Evolutionary conservation across 495 filamentous ascomycete species (phyloP), one percentile per base, ranked within the genome.

Genomic region (Aspergillus asperescens): DNA sequence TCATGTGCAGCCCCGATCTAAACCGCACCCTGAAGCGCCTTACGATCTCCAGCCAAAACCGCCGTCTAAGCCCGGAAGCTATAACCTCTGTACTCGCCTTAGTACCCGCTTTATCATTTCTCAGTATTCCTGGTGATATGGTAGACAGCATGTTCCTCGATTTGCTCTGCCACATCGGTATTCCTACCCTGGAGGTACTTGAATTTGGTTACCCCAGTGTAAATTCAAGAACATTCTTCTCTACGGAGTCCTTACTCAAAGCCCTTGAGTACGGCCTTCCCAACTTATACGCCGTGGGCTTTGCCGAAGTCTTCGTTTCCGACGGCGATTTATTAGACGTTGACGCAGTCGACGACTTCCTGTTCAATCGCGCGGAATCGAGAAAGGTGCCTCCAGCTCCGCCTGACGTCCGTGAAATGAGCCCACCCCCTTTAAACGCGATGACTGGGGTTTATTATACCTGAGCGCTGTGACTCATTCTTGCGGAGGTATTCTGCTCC

Each of bases 81-180:
- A 61, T 69, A 20, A 58, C 57, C 35, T 45, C 54, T 9, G 57
- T 67, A 16, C 62, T 61, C 4, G 50, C 56, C 10, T 65, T 62
- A 25, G 48, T 67, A 7, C 63, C 66, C 7, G 38, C 27, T 7
- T 41, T 69, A 4, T 47, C 41, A 20, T 64, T 56, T 44, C 64
- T 69, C 42, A 63, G 62, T 46, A 35, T 66, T 15, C 66, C 66
- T 22, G 66, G 66, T 16, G 66, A 69, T 29, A 41, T 65, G 22
- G 57, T 67, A 5, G 48, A 63, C 2, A 52, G 62, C 13, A 58
- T 52, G 3, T 69, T 69, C 52, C 65, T 69, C 59, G 58, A 64
- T n/a, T 46, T 64, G 38, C 43, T 68, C 12, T 16, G 43, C 15
- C 52, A 59, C 40, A 53, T 52, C 13, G 18, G 24, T 18, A 39